A percentile compares a stretch with the other conserved stretches of the same genome.
These are phyloP conservation scores for Apiospora koreana DNA, from an alignment of 2,329 filamentous ascomycete genomes.

Conservation along the genomic window DNA sequence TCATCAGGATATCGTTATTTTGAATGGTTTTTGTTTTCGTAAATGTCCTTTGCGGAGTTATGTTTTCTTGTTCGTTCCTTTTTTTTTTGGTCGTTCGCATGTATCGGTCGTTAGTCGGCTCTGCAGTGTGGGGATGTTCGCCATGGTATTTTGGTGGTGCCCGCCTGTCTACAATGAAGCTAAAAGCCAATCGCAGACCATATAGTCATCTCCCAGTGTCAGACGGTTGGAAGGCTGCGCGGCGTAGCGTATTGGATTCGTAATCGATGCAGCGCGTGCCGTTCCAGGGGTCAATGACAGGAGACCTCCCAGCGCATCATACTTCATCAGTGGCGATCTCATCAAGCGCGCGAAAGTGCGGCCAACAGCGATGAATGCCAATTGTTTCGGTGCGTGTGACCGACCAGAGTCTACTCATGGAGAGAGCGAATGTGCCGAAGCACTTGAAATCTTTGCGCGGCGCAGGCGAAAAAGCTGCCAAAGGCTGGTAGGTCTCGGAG, in stretches of 20 bases:
- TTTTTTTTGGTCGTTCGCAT: not conserved
- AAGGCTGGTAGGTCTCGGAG: not conserved
- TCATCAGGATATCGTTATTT: constrained; percentile 8
- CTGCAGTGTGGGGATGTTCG: not conserved
- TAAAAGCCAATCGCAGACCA: not conserved
- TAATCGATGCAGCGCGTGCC: not conserved
- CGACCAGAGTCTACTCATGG: not conserved
- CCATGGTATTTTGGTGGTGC: not conserved
- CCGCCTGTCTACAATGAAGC: not conserved
- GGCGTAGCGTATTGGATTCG: not conserved
- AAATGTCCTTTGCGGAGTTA: not conserved
- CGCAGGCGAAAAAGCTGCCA: not conserved
- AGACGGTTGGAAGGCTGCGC: not conserved
- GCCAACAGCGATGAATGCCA: not conserved
- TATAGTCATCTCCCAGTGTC: not conserved
- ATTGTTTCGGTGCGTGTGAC: not conserved
- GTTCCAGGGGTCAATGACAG: not conserved
- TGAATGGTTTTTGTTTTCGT: not conserved
- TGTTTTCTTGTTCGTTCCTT: not conserved
- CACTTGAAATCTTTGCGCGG: not conserved
- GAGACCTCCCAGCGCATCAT: not conserved
- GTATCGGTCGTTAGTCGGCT: not conserved
- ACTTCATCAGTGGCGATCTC: not conserved
- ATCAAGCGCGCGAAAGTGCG: not conserved
- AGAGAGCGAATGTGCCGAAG: not conserved